A percentile compares a stretch with the other conserved stretches of the same genome.
Evolutionary conservation across 768 basidiomycete species (phyloP).

Genomic region (Pholiota microspora): DNA sequence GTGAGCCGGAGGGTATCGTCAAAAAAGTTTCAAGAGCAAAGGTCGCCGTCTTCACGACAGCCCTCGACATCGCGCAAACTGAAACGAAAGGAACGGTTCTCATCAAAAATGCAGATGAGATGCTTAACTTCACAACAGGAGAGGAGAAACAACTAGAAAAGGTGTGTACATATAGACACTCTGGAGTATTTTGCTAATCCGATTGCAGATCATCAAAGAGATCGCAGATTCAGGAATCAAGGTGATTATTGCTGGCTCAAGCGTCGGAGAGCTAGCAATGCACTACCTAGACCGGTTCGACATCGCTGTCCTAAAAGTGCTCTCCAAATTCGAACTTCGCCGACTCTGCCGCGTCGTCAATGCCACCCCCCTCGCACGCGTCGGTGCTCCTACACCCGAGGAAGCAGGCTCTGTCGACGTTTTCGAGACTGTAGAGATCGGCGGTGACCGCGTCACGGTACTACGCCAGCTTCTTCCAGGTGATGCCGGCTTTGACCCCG

Average conservation of each 20-base stretch:
- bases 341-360: slow-evolving; percentile 93
- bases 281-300: slow-evolving; percentile 94
- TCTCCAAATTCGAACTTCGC: slow-evolving; percentile 97
- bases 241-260: slow-evolving; percentile 90
- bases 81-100: slow-evolving; percentile 99
- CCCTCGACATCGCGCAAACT: slow-evolving; percentile 91
- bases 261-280: slow-evolving; percentile 91
- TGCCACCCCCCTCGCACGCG: slow-evolving; percentile 92
- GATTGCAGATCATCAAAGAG: slow-evolving; percentile 85
- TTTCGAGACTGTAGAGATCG: slow-evolving; percentile 94
- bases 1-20: slow-evolving; percentile 88
- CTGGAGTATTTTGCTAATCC: neutral
- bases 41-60: slow-evolving; percentile 93
- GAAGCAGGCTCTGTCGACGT: slow-evolving; percentile 94
- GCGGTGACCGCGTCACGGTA: slow-evolving; percentile 97
- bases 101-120: slow-evolving; percentile 91
- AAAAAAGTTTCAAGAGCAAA: slow-evolving; percentile 86
- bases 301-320: slow-evolving; percentile 95
- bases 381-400: slow-evolving; percentile 95
- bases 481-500: slow-evolving; percentile 60
- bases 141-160: slow-evolving; percentile 98
- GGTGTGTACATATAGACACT: slow-evolving; percentile 29
- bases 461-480: slow-evolving; percentile 77
- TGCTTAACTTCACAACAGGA: slow-evolving; percentile 94
- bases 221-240: slow-evolving; percentile 95